phyloP scores from a whole-genome alignment of 495 filamentous ascomycete species.

The Aspergillus biplanus region DNA sequence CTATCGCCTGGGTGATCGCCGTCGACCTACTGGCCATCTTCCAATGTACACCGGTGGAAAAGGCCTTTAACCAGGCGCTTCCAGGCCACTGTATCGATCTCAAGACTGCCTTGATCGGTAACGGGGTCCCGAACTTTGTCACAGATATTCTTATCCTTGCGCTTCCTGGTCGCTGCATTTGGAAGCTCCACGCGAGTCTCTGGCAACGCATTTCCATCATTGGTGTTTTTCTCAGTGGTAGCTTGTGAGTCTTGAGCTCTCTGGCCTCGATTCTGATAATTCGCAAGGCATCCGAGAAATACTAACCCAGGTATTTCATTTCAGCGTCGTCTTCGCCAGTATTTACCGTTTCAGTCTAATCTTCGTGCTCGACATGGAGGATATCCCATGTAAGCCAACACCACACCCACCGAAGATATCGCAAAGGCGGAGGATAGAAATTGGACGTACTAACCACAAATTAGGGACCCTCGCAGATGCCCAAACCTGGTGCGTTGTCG shows the following conservation, averaged over 20 bases:
- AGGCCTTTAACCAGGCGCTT: slow-evolving; percentile 8
- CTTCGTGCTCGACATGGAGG: slow-evolving; percentile 17
- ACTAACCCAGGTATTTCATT: not conserved
- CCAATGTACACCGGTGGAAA: slow-evolving; percentile 14
- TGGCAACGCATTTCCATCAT: slow-evolving; percentile 14
- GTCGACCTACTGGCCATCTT: slow-evolving; percentile 22
- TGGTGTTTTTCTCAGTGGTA: slow-evolving; percentile 10
- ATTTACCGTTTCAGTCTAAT: slow-evolving; percentile 29
- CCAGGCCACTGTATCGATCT: slow-evolving; percentile 15
- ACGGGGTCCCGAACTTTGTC: slow-evolving; percentile 18
- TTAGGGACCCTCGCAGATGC: slow-evolving; percentile 25
- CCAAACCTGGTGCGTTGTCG: slow-evolving; percentile 30
- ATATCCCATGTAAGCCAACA: slow-evolving; percentile 19
- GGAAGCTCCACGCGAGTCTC: slow-evolving; percentile 13
- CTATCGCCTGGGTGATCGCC: slow-evolving; percentile 19
- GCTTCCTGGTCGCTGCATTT: slow-evolving; percentile 10
- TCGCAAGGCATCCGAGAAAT: too few species aligned
- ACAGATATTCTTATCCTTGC: slow-evolving; percentile 16
- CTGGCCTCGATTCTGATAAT: too few species aligned
- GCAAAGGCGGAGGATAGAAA: not conserved
- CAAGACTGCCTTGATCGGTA: slow-evolving; percentile 14
- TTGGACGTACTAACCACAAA: not conserved
- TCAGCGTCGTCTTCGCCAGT: slow-evolving; percentile 22
- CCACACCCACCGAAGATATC: not conserved
- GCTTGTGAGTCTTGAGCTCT: slow-evolving; percentile 9